phyloP scores from a whole-genome alignment of 2,329 filamentous ascomycete species.

The Colletotrichum sojae region DNA sequence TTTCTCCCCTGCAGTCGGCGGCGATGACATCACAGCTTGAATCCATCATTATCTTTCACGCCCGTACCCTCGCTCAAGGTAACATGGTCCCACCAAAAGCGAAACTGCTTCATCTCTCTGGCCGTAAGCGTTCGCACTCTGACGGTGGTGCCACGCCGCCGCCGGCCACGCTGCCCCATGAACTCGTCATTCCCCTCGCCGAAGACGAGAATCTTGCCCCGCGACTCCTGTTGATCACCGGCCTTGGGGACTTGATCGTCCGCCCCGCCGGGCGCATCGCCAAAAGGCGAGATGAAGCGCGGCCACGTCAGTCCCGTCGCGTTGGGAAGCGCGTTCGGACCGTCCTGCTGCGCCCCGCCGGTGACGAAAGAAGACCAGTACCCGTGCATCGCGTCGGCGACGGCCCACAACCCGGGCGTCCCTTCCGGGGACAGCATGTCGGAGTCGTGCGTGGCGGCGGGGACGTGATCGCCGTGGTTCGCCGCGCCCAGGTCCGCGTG shows the following conservation, averaged over 20 bases:
- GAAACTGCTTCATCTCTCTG: conserved; percentile 63
- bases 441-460: conserved; percentile 60
- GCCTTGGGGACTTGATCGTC: conserved; percentile 25
- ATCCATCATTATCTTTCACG: neutral
- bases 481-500: conserved; percentile 56
- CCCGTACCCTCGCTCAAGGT: conserved; percentile 62
- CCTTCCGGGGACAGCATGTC: conserved; percentile 51
- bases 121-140: conserved; percentile 58
- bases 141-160: conserved; percentile 58
- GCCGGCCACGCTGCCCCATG: conserved; percentile 50
- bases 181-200: conserved; percentile 72
- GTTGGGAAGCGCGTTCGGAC: conserved; percentile 29
- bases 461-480: conserved; percentile 63
- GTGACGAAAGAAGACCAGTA: conserved; percentile 57
- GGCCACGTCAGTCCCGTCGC: conserved; percentile 54
- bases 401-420: conserved; percentile 59
- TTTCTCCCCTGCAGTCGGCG: no score
- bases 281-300: conserved; percentile 59
- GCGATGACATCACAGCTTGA: neutral
- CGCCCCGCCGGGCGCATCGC: conserved; percentile 17
- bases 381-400: conserved; percentile 53
- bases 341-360: conserved; percentile 11
- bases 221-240: conserved; percentile 25
- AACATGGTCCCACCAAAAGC: conserved; percentile 73
- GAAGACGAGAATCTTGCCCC: conserved; percentile 66